phyloP scores from a whole-genome alignment of 2,329 filamentous ascomycete species.

The Leptographium procerum region DNA sequence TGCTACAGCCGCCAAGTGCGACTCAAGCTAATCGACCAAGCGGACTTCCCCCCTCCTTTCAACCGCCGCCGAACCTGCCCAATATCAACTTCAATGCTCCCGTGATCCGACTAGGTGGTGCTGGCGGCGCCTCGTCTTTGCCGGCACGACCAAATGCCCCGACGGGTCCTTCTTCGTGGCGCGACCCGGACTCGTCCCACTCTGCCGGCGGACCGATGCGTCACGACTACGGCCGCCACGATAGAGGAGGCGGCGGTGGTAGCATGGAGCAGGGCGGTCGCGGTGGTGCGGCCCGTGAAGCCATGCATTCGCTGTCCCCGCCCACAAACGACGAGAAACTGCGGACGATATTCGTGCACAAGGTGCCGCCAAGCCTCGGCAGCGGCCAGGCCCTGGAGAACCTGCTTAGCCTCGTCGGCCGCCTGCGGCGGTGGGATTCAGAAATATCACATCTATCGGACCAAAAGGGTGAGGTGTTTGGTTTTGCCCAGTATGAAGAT shows the following conservation, averaged over 20 bases:
- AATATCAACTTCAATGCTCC: slow-evolving; percentile 98
- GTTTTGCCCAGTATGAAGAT: slow-evolving; percentile 93
- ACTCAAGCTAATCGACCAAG: slow-evolving; percentile 70
- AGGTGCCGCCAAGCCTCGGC: slow-evolving; percentile 67
- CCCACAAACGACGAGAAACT: slow-evolving; percentile 85
- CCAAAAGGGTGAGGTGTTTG: slow-evolving; percentile 75
- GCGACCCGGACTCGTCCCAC: slow-evolving; percentile 30
- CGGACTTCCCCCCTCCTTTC: slow-evolving; percentile 72
- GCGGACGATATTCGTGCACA: slow-evolving; percentile 80
- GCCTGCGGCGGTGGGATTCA: slow-evolving; percentile 74
- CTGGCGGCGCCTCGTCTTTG: slow-evolving; percentile 9
- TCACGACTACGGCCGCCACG: slow-evolving; percentile 40
- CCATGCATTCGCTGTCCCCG: slow-evolving; percentile 61
- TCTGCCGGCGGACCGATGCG: slow-evolving; percentile 19
- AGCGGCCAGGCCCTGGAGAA: slow-evolving; percentile 70
- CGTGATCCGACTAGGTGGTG: slow-evolving; percentile 81
- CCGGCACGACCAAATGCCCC: slow-evolving; percentile 24
- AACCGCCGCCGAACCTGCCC: slow-evolving; percentile 81
- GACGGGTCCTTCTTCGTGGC: slow-evolving; percentile 44
- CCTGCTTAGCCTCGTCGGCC: slow-evolving; percentile 66
- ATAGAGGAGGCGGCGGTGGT: slow-evolving; percentile 37
- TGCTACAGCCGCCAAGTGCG: slow-evolving; percentile 57
- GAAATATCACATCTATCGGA: slow-evolving; percentile 49
- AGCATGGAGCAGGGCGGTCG: slow-evolving; percentile 48
- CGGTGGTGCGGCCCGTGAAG: slow-evolving; percentile 39